These are phyloP conservation scores for Combretum micranthum DNA, from an alignment of 345 rosid genomes.

Conservation along the genomic window DNA sequence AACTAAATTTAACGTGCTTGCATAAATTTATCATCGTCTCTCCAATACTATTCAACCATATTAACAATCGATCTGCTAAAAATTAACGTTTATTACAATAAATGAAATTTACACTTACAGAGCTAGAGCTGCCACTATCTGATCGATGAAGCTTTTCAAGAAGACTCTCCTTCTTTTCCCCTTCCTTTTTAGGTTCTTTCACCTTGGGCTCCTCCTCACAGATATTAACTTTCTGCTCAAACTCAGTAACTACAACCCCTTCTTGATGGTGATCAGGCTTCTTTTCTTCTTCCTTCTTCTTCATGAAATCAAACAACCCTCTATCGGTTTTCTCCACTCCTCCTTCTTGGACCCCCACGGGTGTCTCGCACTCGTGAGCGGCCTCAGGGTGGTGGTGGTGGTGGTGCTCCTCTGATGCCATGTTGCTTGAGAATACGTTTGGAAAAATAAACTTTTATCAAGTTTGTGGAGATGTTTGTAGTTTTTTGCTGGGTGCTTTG, in stretches of 20 bases:
- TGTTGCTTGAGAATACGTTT: too few species aligned
- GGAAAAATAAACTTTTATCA: too few species aligned
- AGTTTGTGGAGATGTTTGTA: too few species aligned
- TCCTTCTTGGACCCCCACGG: slow-evolving; percentile 15
- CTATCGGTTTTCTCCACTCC: slow-evolving; percentile 52
- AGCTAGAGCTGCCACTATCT: slow-evolving; percentile 70
- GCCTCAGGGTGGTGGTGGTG: slow-evolving; percentile 33
- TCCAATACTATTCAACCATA: background rate
- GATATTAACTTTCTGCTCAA: slow-evolving; percentile 43
- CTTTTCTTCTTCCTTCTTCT: slow-evolving; percentile 62
- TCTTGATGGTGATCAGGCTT: slow-evolving; percentile 37
- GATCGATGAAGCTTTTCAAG: slow-evolving; percentile 67
- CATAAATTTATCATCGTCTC: background rate
- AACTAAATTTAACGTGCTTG: background rate
- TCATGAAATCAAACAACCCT: slow-evolving; percentile 74
- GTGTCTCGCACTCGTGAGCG: slow-evolving; percentile 35
- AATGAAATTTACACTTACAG: slow-evolving; percentile 46
- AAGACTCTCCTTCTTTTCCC: slow-evolving; percentile 43
- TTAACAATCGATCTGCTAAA: background rate
- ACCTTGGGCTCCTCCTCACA: slow-evolving; percentile 16
- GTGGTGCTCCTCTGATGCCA: too few species aligned
- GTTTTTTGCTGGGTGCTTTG: too few species aligned
- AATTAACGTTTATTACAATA: background rate
- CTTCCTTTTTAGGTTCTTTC: slow-evolving; percentile 18
- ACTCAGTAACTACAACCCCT: slow-evolving; percentile 46